Percentiles rank a stretch among this genome's conserved stretches.
Evolutionary conservation across 805 yeast species (phyloP).

Genomic region (Barnettozyma populi): DNA sequence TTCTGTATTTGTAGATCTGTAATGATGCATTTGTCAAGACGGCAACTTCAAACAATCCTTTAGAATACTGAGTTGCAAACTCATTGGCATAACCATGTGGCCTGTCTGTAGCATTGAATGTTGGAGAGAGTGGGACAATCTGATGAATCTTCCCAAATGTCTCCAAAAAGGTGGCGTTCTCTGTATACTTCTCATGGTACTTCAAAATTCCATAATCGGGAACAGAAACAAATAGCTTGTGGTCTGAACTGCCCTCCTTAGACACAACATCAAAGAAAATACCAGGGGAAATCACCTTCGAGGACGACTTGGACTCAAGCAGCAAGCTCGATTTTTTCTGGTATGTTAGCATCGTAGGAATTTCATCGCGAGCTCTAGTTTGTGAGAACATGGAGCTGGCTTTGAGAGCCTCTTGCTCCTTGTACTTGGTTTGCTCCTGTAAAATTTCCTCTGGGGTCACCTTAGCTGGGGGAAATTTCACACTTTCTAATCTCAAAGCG

Average conservation of each 20-base stretch:
- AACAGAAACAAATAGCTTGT: constrained; percentile 64
- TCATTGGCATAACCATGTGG: constrained; percentile 84
- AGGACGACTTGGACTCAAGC: constrained; percentile 49
- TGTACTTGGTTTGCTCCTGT: constrained; percentile 19
- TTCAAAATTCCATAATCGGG: constrained; percentile 84
- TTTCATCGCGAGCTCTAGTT: constrained; percentile 19
- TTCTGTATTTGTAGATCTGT: constrained; percentile 67
- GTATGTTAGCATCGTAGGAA: constrained; percentile 35
- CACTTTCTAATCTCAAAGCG: constrained; percentile 40
- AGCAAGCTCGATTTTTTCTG: constrained; percentile 52
- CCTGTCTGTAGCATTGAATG: constrained; percentile 63
- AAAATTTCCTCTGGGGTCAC: constrained; percentile 30
- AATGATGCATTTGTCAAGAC: constrained; percentile 77
- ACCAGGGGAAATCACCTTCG: constrained; percentile 77
- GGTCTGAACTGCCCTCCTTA: constrained; percentile 22
- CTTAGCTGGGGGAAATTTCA: constrained; percentile 62
- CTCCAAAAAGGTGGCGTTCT: constrained; percentile 73
- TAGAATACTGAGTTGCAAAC: constrained; percentile 78
- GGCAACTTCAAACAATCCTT: constrained; percentile 65
- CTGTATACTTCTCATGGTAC: constrained; percentile 63
- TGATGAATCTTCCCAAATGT: constrained; percentile 61
- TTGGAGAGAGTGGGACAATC: constrained; percentile 63
- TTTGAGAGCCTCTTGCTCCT: constrained; percentile 29
- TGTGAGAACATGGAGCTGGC: constrained; percentile 25
- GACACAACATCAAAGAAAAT: constrained; percentile 65